These are phyloP conservation scores for Middelhovenomyces tepae DNA, from an alignment of 805 yeast species.

Conservation along the genomic window DNA sequence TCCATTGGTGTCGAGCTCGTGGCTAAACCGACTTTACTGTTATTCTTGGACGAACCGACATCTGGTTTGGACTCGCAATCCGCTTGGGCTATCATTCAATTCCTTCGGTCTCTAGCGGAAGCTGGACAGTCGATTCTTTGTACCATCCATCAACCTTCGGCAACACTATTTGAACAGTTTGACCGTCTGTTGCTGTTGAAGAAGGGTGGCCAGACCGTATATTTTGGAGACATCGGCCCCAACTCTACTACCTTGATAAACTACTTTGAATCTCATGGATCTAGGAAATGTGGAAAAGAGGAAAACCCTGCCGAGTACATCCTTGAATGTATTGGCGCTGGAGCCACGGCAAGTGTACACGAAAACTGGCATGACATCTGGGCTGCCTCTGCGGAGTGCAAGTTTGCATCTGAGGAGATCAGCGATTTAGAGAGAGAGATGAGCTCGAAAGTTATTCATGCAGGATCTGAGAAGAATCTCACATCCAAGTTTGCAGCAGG, in stretches of 20 bases:
- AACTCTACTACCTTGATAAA: constrained; percentile 48
- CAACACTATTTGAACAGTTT: constrained; percentile 56
- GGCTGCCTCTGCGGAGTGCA: constrained; percentile 39
- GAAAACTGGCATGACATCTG: constrained; percentile 61
- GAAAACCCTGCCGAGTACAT: constrained; percentile 76
- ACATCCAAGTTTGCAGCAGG: constrained; percentile 37
- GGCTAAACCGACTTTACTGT: constrained; percentile 54
- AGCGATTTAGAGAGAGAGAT: constrained; percentile 26
- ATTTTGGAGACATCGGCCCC: constrained; percentile 72
- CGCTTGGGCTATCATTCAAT: constrained; percentile 63
- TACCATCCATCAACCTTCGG: constrained; percentile 74
- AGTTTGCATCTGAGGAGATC: constrained; percentile 27
- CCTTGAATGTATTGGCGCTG: constrained; percentile 69
- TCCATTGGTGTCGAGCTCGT: constrained; percentile 67
- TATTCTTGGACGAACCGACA: constrained; percentile 62
- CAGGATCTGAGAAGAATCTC: constrained; percentile 15
- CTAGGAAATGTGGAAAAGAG: constrained; percentile 48
- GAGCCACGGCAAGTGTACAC: constrained; percentile 55
- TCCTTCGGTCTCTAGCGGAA: constrained; percentile 57
- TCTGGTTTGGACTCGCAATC: constrained; percentile 57
- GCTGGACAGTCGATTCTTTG: constrained; percentile 70
- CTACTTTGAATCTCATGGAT: constrained; percentile 68
- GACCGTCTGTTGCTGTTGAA: constrained; percentile 59
- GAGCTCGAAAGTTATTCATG: constrained; percentile 22
- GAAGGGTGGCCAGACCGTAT: constrained; percentile 72